phyloP scores from a whole-genome alignment of 371 early-diverging fungal species.

The Mortierella sp. region DNA sequence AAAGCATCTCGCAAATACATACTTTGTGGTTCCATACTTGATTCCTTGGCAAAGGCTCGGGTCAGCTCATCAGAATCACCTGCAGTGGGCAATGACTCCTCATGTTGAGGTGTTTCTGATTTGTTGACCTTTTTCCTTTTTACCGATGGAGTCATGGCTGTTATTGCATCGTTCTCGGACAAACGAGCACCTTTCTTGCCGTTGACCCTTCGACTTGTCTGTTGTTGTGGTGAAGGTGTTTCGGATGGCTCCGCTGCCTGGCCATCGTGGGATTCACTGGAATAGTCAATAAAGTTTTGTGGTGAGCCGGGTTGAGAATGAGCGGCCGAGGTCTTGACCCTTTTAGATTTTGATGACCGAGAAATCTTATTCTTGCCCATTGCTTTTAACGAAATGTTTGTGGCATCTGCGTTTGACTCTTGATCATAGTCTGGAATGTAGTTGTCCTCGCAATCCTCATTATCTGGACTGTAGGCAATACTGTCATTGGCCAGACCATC shows the following conservation, averaged over 20 bases:
- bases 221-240: not conserved
- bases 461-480: conserved; percentile 11
- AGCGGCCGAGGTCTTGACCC: not conserved
- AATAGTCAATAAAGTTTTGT: conserved; percentile 6
- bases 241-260: conserved; percentile 1
- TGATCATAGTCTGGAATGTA: not conserved
- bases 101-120: not conserved
- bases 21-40: not conserved
- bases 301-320: conserved; percentile 1
- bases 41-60: not conserved
- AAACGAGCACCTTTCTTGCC: conserved; percentile 1
- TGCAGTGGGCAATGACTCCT: not conserved
- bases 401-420: not conserved
- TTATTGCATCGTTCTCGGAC: not conserved
- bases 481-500: conserved; percentile 5
- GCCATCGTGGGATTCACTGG: not conserved
- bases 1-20: not conserved
- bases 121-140: not conserved
- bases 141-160: not conserved
- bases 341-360: conserved; percentile 10
- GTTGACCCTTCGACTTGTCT: not conserved
- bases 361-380: conserved; percentile 7
- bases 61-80: not conserved
- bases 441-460: not conserved
- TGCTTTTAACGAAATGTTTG: conserved; percentile 1